phyloP scores from a whole-genome alignment of 352 stramenopile species.

The Globisporangium spiculum region DNA sequence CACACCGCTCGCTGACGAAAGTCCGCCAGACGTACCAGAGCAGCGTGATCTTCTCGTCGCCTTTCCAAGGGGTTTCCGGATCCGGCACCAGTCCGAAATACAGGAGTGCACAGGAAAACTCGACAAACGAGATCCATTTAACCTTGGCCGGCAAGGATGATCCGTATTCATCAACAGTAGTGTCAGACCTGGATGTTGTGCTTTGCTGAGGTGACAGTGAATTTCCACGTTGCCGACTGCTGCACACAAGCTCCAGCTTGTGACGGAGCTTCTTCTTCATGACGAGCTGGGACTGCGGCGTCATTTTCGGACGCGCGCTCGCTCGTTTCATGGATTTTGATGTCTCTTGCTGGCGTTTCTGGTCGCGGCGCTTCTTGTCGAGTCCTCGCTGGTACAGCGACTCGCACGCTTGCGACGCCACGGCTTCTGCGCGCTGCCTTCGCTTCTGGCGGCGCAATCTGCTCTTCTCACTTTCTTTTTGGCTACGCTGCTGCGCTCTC shows the following conservation, averaged over 20 bases:
- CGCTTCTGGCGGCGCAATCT: slow-evolving; percentile 14
- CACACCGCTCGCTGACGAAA: slow-evolving; percentile 18
- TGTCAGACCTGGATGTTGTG: background rate
- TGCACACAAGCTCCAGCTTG: slow-evolving; percentile 35
- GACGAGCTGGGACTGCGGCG: slow-evolving; percentile 29
- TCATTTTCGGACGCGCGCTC: slow-evolving; percentile 34
- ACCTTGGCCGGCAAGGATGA: background rate
- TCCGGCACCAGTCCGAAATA: slow-evolving; percentile 55
- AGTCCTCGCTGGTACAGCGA: slow-evolving; percentile 48
- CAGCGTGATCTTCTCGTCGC: slow-evolving; percentile 31
- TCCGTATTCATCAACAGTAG: background rate
- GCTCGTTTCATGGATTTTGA: slow-evolving; percentile 16
- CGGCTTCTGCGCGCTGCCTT: slow-evolving; percentile 9
- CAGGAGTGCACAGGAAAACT: slow-evolving; percentile 57
- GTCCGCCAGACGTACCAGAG: slow-evolving; percentile 53
- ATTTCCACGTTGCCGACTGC: background rate
- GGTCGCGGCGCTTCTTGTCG: slow-evolving; percentile 33
- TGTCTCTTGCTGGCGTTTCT: slow-evolving; percentile 25
- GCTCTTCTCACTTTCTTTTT: slow-evolving; percentile 17
- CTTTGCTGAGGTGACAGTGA: background rate
- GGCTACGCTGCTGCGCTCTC: slow-evolving; percentile 2
- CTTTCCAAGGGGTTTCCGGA: slow-evolving; percentile 34
- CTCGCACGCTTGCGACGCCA: slow-evolving; percentile 40
- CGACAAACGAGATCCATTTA: slow-evolving; percentile 30
- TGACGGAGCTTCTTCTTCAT: slow-evolving; percentile 38